Evolutionary conservation across 352 stramenopile genomes (phyloP).

Genomic region (Phytopythium aichiense): DNA sequence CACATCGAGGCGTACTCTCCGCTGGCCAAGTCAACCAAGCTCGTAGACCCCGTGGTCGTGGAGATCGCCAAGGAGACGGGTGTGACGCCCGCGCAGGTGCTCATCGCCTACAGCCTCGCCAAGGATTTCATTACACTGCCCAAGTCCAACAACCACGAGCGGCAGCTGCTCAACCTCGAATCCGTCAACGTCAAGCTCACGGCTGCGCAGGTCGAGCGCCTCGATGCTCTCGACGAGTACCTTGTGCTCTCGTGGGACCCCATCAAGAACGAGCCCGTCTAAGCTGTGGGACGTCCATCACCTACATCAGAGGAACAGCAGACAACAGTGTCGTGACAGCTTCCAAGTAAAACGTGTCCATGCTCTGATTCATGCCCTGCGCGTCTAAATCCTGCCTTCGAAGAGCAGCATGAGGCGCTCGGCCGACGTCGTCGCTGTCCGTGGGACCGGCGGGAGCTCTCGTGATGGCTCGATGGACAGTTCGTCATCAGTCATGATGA

Average conservation of each 20-base stretch:
- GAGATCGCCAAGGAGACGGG: conserved; percentile 21
- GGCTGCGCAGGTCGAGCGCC: conserved; percentile 14
- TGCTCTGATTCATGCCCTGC: not conserved
- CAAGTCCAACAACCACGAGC: conserved; percentile 32
- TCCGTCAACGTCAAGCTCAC: conserved; percentile 21
- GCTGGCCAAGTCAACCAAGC: conserved; percentile 26
- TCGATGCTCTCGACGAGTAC: conserved; percentile 37
- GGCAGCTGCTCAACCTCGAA: conserved; percentile 38
- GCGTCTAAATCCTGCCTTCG: conserved; percentile 4
- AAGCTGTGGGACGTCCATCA: not conserved
- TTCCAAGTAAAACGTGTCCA: not conserved
- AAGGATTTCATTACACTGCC: conserved; percentile 47
- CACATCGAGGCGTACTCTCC: conserved; percentile 44
- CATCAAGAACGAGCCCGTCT: conserved; percentile 24
- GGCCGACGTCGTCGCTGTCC: conserved; percentile 1
- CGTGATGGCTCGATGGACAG: not conserved
- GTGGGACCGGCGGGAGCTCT: not conserved
- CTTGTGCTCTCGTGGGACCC: conserved; percentile 32
- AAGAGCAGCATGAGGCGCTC: conserved; percentile 8
- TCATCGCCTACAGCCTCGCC: conserved; percentile 38
- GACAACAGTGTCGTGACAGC: no score
- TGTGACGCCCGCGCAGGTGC: conserved; percentile 34
- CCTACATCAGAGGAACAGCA: no score
- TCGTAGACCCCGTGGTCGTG: conserved; percentile 17
- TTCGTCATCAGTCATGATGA: not conserved